phyloP scores from a whole-genome alignment of 2,329 filamentous ascomycete genomes.

The Tolypocladium tropicale region DNA sequence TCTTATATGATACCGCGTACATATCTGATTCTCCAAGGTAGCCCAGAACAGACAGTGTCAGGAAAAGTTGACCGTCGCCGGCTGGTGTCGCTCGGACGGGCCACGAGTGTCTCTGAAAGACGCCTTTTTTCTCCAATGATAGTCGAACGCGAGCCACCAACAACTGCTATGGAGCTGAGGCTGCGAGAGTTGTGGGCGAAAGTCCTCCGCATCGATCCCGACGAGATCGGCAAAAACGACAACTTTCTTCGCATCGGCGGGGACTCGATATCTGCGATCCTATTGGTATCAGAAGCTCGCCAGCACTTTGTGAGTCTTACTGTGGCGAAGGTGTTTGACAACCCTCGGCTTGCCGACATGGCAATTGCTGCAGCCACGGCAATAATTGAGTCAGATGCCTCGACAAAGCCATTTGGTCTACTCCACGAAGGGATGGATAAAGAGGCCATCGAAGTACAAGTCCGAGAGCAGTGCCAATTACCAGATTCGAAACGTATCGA shows the following conservation, averaged over 20 bases:
- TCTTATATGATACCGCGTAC: constrained; percentile 31
- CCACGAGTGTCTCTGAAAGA: background rate
- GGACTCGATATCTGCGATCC: background rate
- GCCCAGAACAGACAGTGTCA: constrained; percentile 16
- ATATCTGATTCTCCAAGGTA: constrained; percentile 26
- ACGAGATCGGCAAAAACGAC: constrained; percentile 3
- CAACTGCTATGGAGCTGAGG: background rate
- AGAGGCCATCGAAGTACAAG: background rate
- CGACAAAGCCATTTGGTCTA: background rate
- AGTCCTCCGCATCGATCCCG: constrained; percentile 1
- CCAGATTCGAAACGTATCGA: background rate
- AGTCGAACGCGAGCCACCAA: constrained; percentile 5
- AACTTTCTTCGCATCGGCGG: background rate
- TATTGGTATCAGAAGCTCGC: background rate
- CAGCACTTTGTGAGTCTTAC: background rate
- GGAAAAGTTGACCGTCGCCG: constrained; percentile 4
- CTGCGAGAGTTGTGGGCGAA: constrained; percentile 9
- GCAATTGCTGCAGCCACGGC: background rate
- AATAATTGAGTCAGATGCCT: background rate
- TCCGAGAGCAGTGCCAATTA: background rate
- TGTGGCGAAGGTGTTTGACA: background rate
- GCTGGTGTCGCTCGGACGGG: background rate
- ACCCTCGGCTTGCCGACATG: background rate
- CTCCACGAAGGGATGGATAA: background rate
- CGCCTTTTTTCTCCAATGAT: background rate